Conservation (phyloP, 2,329 filamentous ascomycete species). For the Teratosphaeria epicoccoides region DNA sequence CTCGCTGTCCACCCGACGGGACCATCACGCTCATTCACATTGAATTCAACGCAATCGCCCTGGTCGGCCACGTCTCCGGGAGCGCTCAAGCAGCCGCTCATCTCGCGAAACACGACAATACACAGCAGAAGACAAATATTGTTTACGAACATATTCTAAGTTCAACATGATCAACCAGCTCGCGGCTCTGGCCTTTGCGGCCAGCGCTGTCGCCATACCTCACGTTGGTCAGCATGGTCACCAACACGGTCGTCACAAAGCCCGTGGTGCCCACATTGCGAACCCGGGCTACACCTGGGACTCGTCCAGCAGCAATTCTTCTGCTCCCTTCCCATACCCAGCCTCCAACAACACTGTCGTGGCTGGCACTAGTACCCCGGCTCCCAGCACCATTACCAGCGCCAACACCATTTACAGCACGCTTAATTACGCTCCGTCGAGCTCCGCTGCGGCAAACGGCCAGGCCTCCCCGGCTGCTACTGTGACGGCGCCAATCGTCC, state of each 20-base stretch:
- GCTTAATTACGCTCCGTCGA: too few species aligned
- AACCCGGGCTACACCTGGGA: constrained; percentile 10
- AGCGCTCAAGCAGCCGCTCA: constrained; percentile 32
- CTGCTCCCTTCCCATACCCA: constrained; percentile 20
- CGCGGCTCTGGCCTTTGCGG: constrained; percentile 34
- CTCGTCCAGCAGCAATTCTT: constrained; percentile 15
- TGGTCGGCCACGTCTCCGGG: constrained; percentile 29
- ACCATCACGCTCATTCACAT: constrained; percentile 26
- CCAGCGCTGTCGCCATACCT: constrained; percentile 30
- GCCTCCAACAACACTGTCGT: constrained; percentile 18
- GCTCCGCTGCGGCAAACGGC: neutral
- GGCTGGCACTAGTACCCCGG: constrained; percentile 16
- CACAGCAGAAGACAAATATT: neutral
- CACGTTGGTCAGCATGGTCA: constrained; percentile 16
- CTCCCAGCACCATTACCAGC: too few species aligned
- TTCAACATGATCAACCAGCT: constrained; percentile 23
- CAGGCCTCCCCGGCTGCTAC: neutral
- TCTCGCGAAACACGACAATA: neutral
- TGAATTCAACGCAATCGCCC: constrained; percentile 28
- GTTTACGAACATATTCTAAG: neutral
- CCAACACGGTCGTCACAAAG: constrained; percentile 11
- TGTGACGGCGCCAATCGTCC: neutral
- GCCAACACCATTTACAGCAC: too few species aligned
- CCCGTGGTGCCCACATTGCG: constrained; percentile 8
- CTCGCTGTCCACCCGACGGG: constrained; percentile 24